phyloP scores from a whole-genome alignment of 148 eudicot genomes.

The Camellia sinensis region DNA sequence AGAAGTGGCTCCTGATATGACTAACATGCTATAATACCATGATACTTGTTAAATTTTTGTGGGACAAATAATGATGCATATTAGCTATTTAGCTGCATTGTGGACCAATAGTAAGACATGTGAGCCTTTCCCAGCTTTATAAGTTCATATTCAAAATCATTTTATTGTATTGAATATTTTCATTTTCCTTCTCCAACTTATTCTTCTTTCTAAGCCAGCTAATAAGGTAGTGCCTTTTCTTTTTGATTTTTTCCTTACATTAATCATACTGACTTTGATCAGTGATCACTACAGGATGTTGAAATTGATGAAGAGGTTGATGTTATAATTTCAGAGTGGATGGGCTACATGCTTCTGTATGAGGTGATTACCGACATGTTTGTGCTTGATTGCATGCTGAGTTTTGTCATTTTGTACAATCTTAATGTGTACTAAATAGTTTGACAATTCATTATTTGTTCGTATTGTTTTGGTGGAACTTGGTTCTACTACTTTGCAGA shows the following conservation, averaged over 20 bases:
- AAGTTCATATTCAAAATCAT: not conserved
- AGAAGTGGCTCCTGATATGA: not conserved
- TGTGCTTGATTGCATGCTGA: slow-evolving; percentile 4
- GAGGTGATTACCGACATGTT: slow-evolving; percentile 54
- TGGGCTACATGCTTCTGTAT: slow-evolving; percentile 99
- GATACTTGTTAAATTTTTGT: not conserved
- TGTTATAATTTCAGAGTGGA: slow-evolving; percentile 98
- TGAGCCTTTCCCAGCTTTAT: not conserved
- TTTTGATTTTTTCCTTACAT: not conserved
- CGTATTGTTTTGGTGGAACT: not conserved
- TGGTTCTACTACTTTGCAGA: slow-evolving; percentile 39
- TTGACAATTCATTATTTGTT: not conserved
- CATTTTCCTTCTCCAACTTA: not conserved
- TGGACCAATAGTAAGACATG: not conserved
- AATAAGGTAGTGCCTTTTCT: not conserved
- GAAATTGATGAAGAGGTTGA: slow-evolving; percentile 89
- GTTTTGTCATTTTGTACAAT: not conserved
- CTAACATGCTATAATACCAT: not conserved
- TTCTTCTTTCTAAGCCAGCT: not conserved
- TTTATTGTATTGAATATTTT: not conserved
- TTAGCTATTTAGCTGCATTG: slow-evolving; percentile 6
- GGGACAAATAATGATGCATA: not conserved
- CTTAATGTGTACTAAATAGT: not conserved
- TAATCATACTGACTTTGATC: slow-evolving; percentile 10
- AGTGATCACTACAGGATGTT: slow-evolving; percentile 66